Conservation (phyloP, 2,329 filamentous ascomycete genomes). For the Pseudocercospora musae region DNA sequence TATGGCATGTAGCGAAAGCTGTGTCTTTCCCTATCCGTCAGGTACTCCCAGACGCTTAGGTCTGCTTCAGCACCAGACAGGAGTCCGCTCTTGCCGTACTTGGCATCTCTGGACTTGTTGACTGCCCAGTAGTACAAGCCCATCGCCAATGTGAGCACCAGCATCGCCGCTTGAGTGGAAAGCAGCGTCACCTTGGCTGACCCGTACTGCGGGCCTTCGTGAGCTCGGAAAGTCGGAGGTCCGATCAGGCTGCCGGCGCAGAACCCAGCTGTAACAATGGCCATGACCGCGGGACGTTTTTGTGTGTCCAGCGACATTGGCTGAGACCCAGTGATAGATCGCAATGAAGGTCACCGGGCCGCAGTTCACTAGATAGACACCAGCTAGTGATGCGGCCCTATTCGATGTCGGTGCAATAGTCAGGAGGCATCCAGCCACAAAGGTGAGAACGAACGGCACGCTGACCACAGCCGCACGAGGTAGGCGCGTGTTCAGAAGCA, state of each 20-base stretch:
- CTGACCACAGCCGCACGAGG: conserved; percentile 2
- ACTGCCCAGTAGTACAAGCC: neutral
- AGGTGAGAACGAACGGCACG: neutral
- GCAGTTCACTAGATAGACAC: conserved; percentile 34
- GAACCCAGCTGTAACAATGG: conserved; percentile 38
- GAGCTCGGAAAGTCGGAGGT: conserved; percentile 35
- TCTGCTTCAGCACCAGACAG: neutral
- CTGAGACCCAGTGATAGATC: conserved; percentile 33
- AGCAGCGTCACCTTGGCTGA: conserved; percentile 37
- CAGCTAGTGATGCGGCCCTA: conserved; percentile 21
- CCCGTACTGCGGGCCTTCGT: conserved; percentile 35
- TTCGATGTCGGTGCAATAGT: neutral
- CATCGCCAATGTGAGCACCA: neutral
- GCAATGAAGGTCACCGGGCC: conserved; percentile 33
- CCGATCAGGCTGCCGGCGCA: conserved; percentile 40
- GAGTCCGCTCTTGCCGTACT: neutral
- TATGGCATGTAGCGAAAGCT: conserved; percentile 3
- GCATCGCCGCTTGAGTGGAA: conserved; percentile 1
- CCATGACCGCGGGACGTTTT: conserved; percentile 38
- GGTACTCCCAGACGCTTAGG: neutral
- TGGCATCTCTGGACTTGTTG: neutral
- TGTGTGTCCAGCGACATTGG: conserved; percentile 49
- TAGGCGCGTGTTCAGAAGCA: neutral
- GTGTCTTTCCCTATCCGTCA: neutral
- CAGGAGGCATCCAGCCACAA: neutral